phyloP scores from a whole-genome alignment of 305 asterid species.

The Fraxinus baroniana region DNA sequence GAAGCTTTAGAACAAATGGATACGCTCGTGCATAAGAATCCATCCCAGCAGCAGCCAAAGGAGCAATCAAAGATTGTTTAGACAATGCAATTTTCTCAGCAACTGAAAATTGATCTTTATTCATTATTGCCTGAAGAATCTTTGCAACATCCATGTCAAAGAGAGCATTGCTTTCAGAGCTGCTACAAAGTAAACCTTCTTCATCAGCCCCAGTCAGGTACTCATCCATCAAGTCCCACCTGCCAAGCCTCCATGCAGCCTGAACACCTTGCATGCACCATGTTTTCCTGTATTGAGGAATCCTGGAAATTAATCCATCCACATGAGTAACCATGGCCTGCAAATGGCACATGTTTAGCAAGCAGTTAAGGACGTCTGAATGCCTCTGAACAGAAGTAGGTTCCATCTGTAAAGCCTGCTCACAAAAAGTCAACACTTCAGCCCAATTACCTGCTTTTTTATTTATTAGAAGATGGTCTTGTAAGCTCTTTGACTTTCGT shows the following conservation, averaged over 20 bases:
- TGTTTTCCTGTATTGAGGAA: constrained; percentile 72
- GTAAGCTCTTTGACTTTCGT: constrained; percentile 79
- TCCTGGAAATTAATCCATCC: constrained; percentile 87
- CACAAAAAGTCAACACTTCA: constrained; percentile 91
- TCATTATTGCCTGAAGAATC: constrained; percentile 92
- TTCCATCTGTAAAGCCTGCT: constrained; percentile 96
- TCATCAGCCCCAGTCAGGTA: constrained; percentile 81
- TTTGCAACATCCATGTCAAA: constrained; percentile 96
- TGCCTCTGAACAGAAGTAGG: constrained; percentile 83
- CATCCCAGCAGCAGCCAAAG: constrained; percentile 99
- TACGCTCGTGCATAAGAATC: constrained; percentile 98
- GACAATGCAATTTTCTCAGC: constrained; percentile 80
- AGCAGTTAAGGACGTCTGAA: constrained; percentile 94
- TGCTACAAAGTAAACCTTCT: constrained; percentile 84
- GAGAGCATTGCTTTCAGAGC: constrained; percentile 90
- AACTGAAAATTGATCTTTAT: constrained; percentile 66
- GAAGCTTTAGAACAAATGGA: constrained; percentile 95
- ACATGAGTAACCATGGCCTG: constrained; percentile 97
- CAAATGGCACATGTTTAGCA: constrained; percentile 88
- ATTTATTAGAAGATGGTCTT: constrained; percentile 83
- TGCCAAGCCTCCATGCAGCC: constrained; percentile 99
- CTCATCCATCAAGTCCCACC: constrained; percentile 98
- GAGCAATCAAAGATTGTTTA: constrained; percentile 94
- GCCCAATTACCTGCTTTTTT: constrained; percentile 99
- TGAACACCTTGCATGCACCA: constrained; percentile 99